A percentile compares a stretch with the other conserved stretches of the same genome.
phyloP scores from a whole-genome alignment of 768 basidiomycete species.

The Podaxis sp. region DNA sequence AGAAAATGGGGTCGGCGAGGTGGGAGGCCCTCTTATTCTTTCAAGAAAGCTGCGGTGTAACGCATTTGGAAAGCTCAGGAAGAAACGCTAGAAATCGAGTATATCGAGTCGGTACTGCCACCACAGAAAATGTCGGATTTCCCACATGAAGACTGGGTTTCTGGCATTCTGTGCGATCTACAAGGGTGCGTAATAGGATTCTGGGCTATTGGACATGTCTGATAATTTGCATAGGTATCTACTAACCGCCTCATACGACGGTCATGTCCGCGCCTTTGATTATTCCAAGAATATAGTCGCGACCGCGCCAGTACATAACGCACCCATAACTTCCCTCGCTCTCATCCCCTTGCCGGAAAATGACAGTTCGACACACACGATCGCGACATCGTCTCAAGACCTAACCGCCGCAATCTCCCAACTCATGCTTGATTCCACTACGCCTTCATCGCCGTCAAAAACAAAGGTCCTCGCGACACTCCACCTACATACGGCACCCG shows the following conservation, averaged over 20 bases:
- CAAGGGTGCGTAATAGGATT: conserved; percentile 41
- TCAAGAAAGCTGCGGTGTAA: background rate
- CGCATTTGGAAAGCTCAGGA: conserved; percentile 46
- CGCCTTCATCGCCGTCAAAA: conserved; percentile 16
- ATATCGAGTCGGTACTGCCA: conserved; percentile 86
- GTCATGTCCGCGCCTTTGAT: conserved; percentile 70
- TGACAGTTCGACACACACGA: conserved; percentile 32
- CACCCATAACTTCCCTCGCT: conserved; percentile 68
- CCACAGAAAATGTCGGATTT: conserved; percentile 78
- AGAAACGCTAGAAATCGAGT: conserved; percentile 90
- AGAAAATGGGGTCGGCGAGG: conserved; percentile 71
- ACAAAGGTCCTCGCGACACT: conserved; percentile 63
- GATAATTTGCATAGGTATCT: conserved; percentile 50
- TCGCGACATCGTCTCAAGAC: conserved; percentile 81
- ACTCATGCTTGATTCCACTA: conserved; percentile 24
- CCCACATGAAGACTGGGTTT: conserved; percentile 94
- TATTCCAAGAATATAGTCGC: conserved; percentile 59
- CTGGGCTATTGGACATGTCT: background rate
- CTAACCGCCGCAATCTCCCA: conserved; percentile 63
- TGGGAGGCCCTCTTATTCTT: conserved; percentile 35
- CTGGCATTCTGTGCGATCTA: conserved; percentile 65
- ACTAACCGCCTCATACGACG: conserved; percentile 82
- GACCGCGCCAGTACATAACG: conserved; percentile 52
- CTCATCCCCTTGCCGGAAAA: conserved; percentile 41
- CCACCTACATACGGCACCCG: conserved; percentile 78